Conservation (phyloP, 2,329 filamentous ascomycete species). For the Bipolaris zeicola region DNA sequence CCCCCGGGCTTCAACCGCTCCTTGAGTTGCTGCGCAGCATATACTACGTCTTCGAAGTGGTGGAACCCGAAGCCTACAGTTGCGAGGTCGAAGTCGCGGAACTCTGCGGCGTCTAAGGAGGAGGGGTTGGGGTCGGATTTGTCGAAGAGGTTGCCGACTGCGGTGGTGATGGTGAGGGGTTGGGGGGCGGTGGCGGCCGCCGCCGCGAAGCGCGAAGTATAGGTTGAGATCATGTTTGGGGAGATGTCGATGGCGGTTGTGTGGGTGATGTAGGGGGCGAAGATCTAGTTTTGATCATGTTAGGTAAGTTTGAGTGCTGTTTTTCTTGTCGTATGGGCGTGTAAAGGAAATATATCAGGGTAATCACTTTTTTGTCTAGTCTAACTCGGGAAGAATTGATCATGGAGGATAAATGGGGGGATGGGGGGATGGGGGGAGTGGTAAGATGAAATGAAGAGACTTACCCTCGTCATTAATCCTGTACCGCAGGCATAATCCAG, state of each 20-base stretch:
- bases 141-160: constrained; percentile 47
- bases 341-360: neutral
- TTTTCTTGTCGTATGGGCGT: neutral
- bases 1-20: constrained; percentile 69
- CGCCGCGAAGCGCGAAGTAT: constrained; percentile 62
- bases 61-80: constrained; percentile 54
- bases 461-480: constrained; percentile 67
- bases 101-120: constrained; percentile 35
- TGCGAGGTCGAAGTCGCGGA: constrained; percentile 51
- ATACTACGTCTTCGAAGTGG: constrained; percentile 62
- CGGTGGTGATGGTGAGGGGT: constrained; percentile 27
- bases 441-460: constrained; percentile 26
- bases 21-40: constrained; percentile 64
- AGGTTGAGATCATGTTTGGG: constrained; percentile 70
- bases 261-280: constrained; percentile 66
- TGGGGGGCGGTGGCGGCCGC: constrained; percentile 16
- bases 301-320: neutral
- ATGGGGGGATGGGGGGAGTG: neutral
- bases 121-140: constrained; percentile 28
- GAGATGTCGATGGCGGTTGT: constrained; percentile 73
- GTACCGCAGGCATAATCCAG: constrained; percentile 77
- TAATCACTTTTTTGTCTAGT: neutral
- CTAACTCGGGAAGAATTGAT: neutral
- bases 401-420: neutral
- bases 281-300: constrained; percentile 50